Evolutionary conservation across 495 filamentous ascomycete genomes (phyloP).

Genomic region (Xylaria palmicola): DNA sequence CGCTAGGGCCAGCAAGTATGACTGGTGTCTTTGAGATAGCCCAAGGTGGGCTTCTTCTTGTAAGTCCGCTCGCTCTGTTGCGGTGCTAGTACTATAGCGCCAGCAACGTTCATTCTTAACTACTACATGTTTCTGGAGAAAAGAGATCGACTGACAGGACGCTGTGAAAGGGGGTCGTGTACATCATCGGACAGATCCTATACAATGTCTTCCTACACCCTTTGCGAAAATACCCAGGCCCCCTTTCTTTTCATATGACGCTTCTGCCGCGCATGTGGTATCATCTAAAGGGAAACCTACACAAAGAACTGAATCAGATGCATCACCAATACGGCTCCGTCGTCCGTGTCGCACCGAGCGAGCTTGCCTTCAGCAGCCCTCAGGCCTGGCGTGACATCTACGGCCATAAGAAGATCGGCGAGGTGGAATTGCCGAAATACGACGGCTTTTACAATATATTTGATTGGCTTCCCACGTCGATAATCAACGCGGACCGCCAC

Average conservation of each 20-base stretch:
- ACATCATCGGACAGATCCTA: conserved; percentile 3
- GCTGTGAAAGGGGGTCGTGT: neutral
- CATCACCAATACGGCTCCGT: conserved; percentile 46
- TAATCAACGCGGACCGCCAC: conserved; percentile 12
- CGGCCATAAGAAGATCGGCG: conserved; percentile 30
- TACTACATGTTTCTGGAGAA: neutral
- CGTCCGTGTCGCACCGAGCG: conserved; percentile 51
- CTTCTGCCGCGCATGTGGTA: conserved; percentile 27
- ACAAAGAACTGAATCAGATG: conserved; percentile 19
- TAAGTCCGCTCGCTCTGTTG: neutral
- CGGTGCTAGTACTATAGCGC: neutral
- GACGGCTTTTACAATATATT: conserved; percentile 14
- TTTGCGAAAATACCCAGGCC: conserved; percentile 45
- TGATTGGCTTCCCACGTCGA: conserved; percentile 6
- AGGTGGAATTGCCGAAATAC: conserved; percentile 22
- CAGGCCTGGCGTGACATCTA: conserved; percentile 56
- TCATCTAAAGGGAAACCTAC: neutral
- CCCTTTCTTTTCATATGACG: conserved; percentile 25
- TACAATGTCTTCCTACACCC: conserved; percentile 48
- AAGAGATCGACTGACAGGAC: neutral
- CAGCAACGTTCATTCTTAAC: neutral
- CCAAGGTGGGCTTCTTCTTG: conserved; percentile 5
- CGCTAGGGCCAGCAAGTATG: neutral
- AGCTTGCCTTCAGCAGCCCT: conserved; percentile 50
- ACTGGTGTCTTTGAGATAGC: neutral